A percentile compares a stretch with the other conserved stretches of the same genome.
phyloP scores from a whole-genome alignment of 345 rosid species.

The Acer saccharum region DNA sequence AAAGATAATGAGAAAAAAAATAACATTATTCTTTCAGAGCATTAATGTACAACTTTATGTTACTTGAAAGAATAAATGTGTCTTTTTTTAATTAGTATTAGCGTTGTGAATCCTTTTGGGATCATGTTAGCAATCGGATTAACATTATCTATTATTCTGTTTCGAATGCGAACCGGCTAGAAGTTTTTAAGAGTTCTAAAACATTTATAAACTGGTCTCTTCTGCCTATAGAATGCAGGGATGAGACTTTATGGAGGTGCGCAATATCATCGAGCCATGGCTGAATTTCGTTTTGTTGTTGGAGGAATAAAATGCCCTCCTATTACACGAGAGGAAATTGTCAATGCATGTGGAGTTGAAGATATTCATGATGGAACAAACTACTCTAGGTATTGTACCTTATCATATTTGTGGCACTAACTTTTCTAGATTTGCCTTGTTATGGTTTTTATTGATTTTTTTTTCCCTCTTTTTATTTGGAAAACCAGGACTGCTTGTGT shows the following conservation, averaged over 20 bases:
- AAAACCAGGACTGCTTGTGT: conserved; percentile 86
- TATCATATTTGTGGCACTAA: conserved; percentile 10
- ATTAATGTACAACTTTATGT: background rate
- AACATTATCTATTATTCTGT: background rate
- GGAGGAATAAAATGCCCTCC: conserved; percentile 95
- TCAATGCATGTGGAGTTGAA: conserved; percentile 96
- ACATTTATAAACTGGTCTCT: background rate
- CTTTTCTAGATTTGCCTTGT: conserved; percentile 21
- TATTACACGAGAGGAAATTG: conserved; percentile 91
- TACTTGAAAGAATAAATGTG: background rate
- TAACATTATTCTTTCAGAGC: background rate
- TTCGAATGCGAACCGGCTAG: background rate
- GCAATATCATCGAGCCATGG: conserved; percentile 95
- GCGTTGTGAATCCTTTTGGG: background rate
- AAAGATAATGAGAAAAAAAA: background rate
- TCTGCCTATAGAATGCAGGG: conserved; percentile 68
- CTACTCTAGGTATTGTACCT: conserved; percentile 70
- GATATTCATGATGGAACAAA: conserved; percentile 98
- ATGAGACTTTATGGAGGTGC: conserved; percentile 99
- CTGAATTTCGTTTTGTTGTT: conserved; percentile 90
- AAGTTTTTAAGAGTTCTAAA: too few relatives aligned
- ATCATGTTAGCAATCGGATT: background rate
- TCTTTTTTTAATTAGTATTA: background rate
- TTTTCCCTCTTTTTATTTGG: conserved; percentile 26
- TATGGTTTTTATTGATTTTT: conserved; percentile 2